Base-by-base conservation (phyloP, 208 protist species). In the Trypanosoma avium region DNA sequence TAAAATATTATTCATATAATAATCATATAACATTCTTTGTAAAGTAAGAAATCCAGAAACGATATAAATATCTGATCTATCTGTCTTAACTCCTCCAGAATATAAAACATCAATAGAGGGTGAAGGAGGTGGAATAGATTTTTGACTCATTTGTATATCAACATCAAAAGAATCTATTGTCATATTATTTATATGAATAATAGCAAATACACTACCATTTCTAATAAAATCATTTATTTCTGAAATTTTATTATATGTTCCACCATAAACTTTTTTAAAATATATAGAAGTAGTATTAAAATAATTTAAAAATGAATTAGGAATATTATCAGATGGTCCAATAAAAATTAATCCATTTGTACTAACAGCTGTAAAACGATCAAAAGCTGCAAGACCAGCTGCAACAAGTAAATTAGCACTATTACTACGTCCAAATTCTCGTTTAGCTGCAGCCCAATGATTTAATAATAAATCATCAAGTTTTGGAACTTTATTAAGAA, bases 11-110 rank as follows among this genome's bases (percentile, higher is more conserved):
- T 49, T n/a, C 38, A 86, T 42, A 70, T 80, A 89, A 70, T 84
- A 91, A 38, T 86, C 75, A 56, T 81, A 77, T 35, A 95, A 27
- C 42, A 75, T 40, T 48, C 72, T 75, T 61, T 93, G 84, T 36
- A 95, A 60, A 10, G 80, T 73, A 26, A 85, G 9, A 61, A 88
- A 93, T n/a, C 89, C 89, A 21, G 84, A 93, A 24, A 73, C 50
- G 45, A 93, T 49, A 75, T 89, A 95, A 70, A 90, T 83, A 57
- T 88, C 81, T 9, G 58, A 61, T 30, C 70, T 65, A 32, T 87
- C 74, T 22, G 45, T 76, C 12, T 48, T 42, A 46, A 70, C 70
- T 43, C 65, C 68, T 32, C 77, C 77, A 15, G 60, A 63, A 67
- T 80, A 91, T 48, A 67, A 35, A 30, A 61, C 19, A 26, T 61